Conservation (phyloP, 495 filamentous ascomycete genomes). For the Ramalina intermedia region DNA sequence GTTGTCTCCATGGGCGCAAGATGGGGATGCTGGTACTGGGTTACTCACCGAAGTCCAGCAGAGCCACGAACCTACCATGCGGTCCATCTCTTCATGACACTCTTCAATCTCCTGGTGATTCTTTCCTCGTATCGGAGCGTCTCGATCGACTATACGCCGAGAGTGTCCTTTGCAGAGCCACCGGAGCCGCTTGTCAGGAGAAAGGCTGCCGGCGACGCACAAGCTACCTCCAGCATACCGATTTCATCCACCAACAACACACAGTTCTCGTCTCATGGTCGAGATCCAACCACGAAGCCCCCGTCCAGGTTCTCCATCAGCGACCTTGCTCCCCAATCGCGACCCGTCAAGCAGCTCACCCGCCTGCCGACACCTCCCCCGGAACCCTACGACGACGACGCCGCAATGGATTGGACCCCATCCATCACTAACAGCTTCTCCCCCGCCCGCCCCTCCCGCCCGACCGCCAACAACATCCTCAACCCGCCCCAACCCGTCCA, state of each 20-base stretch:
- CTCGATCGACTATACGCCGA: slow-evolving; percentile 37
- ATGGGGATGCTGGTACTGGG: slow-evolving; percentile 31
- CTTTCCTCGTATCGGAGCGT: slow-evolving; percentile 35
- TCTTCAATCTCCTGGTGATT: slow-evolving; percentile 18
- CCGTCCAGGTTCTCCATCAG: slow-evolving; percentile 28
- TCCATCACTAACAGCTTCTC: slow-evolving; percentile 31
- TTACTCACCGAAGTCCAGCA: slow-evolving; percentile 32
- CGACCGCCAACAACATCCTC: slow-evolving; percentile 13
- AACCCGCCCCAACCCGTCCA: slow-evolving; percentile 26
- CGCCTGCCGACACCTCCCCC: slow-evolving; percentile 26
- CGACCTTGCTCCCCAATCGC: slow-evolving; percentile 22
- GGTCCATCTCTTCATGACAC: slow-evolving; percentile 39
- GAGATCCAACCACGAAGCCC: slow-evolving; percentile 11
- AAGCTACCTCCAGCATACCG: slow-evolving; percentile 1
- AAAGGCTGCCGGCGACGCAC: slow-evolving; percentile 10
- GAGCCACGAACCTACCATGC: slow-evolving; percentile 27
- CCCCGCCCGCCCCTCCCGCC: slow-evolving; percentile 27
- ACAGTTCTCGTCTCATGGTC: slow-evolving; percentile 5
- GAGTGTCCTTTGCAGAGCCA: slow-evolving; percentile 40
- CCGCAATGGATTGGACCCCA: slow-evolving; percentile 77
- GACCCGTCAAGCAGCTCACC: slow-evolving; percentile 16
- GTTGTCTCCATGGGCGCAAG: slow-evolving; percentile 44
- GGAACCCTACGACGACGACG: slow-evolving; percentile 29
- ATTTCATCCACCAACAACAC: not conserved
- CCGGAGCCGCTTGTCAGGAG: slow-evolving; percentile 20